Base-by-base conservation (phyloP, 805 yeast genomes). In the Metschnikowia continentalis region DNA sequence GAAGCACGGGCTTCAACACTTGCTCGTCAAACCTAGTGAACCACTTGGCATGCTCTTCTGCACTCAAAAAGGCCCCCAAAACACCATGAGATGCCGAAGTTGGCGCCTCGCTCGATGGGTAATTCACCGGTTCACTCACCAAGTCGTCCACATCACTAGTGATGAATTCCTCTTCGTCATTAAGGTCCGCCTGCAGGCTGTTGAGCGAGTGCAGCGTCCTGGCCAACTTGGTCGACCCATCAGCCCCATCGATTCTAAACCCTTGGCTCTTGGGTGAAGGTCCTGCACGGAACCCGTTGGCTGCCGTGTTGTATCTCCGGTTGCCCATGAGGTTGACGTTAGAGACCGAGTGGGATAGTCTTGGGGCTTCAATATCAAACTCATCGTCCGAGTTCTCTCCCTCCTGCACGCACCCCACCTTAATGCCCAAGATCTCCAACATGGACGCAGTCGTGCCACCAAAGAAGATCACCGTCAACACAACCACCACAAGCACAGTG, bases 371-470 rank as follows among this genome's bases (percentile, higher is more conserved):
- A 44, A 90, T 86, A 63, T 92, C 97, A 66, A 92, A 92, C 66
- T 94, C 99, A 62, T 94, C 98, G 68, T 94, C 99, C 46, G 90
- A 82, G 37, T 84, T 91, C 46, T 71, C 68, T 36, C 63, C 58
- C 51, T 89, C 96, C 58, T 85, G 92, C 17, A 88, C 77, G 55
- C 92, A 89, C 1, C 99, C 99, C 2, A 96, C 87, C 59, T 87
- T 86, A 59, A 94, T 95, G 42, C 95, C 94, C 58, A 94, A 75
- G 58, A 92, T 88, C 66, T 94, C 99, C 53, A 94, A 79, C 99
- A 94, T 94, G 42, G 96, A 88, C 1, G 99, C 97, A 0, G 98
- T 94, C 0, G 99, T 94, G 36, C 99, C 99, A 52, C 99, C 99
- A 67, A 94, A 94, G 30, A 94, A 78, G 49, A 94, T 91, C 30